Percentiles rank a stretch among this genome's conserved stretches.
Conservation (phyloP, 768 basidiomycete species). For the Lentinula raphanica region DNA sequence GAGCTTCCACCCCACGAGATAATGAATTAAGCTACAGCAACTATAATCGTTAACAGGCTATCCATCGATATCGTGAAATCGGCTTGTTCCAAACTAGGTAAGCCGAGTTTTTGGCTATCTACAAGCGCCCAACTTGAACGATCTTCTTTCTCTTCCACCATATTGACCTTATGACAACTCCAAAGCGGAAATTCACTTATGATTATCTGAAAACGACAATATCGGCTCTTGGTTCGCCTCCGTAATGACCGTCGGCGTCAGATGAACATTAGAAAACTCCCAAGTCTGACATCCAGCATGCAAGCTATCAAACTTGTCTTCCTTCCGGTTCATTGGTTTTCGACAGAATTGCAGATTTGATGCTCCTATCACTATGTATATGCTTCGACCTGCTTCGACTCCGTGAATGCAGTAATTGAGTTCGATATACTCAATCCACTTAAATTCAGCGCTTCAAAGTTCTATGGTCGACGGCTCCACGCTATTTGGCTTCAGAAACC, state of each 20-base stretch:
- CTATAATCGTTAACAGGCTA: no score
- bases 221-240: not conserved
- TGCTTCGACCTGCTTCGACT: not conserved
- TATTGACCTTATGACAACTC: no score
- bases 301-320: not conserved
- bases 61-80: no score
- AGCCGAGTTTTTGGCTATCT: no score
- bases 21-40: no score
- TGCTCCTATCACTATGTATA: not conserved
- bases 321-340: not conserved
- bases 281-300: not conserved
- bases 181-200: no score
- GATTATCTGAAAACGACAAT: not conserved
- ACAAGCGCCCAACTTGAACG: no score
- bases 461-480: not conserved
- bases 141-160: no score
- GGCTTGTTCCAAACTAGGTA: no score
- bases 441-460: no score
- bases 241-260: not conserved
- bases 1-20: no score
- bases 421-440: no score
- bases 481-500: not conserved
- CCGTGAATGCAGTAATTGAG: not conserved
- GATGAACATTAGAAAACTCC: not conserved
- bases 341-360: not conserved